These are phyloP conservation scores for Allomyces macrogynus DNA, from an alignment of 192 early-diverging fungal genomes.

Conservation along the genomic window DNA sequence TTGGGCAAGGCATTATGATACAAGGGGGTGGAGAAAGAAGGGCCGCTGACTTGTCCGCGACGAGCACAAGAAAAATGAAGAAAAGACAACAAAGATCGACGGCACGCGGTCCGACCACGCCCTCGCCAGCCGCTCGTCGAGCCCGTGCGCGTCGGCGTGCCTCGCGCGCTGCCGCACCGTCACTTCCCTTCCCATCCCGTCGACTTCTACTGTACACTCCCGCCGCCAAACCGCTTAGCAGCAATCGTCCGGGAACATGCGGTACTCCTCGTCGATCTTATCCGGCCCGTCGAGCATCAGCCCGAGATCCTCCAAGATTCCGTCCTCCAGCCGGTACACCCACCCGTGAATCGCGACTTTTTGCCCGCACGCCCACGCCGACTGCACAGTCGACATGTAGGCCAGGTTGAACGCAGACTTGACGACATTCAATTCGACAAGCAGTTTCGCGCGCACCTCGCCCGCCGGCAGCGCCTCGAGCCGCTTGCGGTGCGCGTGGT, in stretches of 20 bases:
- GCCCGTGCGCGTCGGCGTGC: no score
- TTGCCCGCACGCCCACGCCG: conserved; percentile 60
- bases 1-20: no score
- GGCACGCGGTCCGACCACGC: no score
- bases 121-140: no score
- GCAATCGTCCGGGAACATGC: background rate
- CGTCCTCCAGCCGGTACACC: conserved; percentile 37
- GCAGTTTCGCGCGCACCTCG: conserved; percentile 18
- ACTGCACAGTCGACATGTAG: conserved; percentile 54
- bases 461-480: conserved; percentile 8
- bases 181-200: no score
- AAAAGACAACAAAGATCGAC: no score
- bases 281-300: background rate
- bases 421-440: conserved; percentile 33
- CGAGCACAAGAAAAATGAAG: no score
- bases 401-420: conserved; percentile 46
- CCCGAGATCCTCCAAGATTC: background rate
- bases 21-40: no score
- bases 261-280: background rate
- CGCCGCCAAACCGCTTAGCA: no score
- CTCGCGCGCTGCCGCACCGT: no score
- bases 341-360: conserved; percentile 53
- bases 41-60: no score
- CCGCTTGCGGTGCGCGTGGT: conserved; percentile 30
- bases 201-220: no score